These are phyloP conservation scores for Komagataella mondaviorum DNA, from an alignment of 805 yeast genomes.

Conservation along the genomic window DNA sequence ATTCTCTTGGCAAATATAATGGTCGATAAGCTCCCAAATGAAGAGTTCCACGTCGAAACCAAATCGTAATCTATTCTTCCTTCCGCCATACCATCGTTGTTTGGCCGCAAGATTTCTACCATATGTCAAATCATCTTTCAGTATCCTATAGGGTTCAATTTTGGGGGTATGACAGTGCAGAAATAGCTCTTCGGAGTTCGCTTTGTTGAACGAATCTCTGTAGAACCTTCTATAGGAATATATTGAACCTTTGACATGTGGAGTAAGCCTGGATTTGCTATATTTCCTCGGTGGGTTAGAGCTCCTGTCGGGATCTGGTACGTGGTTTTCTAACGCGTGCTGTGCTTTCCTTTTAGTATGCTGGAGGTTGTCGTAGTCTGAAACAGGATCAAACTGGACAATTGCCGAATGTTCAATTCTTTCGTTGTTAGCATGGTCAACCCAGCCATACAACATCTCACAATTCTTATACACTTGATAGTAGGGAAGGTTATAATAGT, in stretches of 20 bases:
- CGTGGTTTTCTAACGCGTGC: constrained; percentile 8
- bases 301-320: not conserved
- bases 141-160: constrained; percentile 33
- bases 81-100: constrained; percentile 1
- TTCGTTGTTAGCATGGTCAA: constrained; percentile 7
- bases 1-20: constrained; percentile 17
- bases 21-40: constrained; percentile 19
- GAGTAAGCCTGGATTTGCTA: not conserved
- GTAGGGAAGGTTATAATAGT: constrained; percentile 30
- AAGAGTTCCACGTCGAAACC: constrained; percentile 18
- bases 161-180: constrained; percentile 44
- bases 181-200: constrained; percentile 16
- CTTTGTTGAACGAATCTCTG: constrained; percentile 12
- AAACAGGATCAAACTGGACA: constrained; percentile 20
- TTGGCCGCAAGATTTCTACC: constrained; percentile 8
- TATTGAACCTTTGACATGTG: constrained; percentile 10
- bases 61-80: constrained; percentile 14
- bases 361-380: constrained; percentile 15
- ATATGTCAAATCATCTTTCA: constrained; percentile 13
- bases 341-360: constrained; percentile 9
- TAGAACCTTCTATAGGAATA: constrained; percentile 16
- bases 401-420: constrained; percentile 21
- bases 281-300: not conserved
- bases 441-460: constrained; percentile 20
- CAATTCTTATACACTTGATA: constrained; percentile 36